Percentiles rank a stretch among this genome's conserved stretches.
phyloP scores from a whole-genome alignment of 2,329 filamentous ascomycete genomes.

The Akanthomyces lecanii region DNA sequence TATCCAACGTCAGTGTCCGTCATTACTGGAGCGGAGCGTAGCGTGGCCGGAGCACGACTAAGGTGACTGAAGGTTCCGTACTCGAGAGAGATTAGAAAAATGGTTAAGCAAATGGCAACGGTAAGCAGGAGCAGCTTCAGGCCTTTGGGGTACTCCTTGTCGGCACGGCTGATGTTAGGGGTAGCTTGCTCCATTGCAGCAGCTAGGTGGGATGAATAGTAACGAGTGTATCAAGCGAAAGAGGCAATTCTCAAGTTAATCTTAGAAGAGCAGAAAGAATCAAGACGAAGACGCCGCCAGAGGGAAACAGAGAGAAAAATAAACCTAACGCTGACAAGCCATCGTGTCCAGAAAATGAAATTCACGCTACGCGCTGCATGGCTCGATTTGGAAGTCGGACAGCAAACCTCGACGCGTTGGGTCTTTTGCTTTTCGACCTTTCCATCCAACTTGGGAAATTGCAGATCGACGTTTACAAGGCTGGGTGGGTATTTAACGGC shows the following conservation, averaged over 20 bases:
- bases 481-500: too few species aligned
- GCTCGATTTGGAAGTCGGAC: too few species aligned
- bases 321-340: too few species aligned
- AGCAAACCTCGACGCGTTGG: too few species aligned
- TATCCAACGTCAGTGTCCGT: background rate
- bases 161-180: background rate
- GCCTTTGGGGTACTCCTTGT: background rate
- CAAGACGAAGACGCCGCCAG: background rate
- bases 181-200: background rate
- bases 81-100: slow-evolving; percentile 8
- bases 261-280: background rate
- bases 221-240: background rate
- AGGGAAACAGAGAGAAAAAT: too few species aligned
- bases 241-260: background rate
- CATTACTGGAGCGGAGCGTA: background rate
- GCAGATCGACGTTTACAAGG: too few species aligned
- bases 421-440: too few species aligned
- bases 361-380: too few species aligned
- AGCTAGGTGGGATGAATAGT: background rate
- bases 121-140: background rate
- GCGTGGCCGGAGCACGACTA: background rate
- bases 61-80: background rate
- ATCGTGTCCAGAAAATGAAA: too few species aligned
- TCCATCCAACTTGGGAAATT: too few species aligned
- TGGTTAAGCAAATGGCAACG: slow-evolving; percentile 3